phyloP scores from a whole-genome alignment of 2,329 filamentous ascomycete genomes.

The Emydomyces testavorans region DNA sequence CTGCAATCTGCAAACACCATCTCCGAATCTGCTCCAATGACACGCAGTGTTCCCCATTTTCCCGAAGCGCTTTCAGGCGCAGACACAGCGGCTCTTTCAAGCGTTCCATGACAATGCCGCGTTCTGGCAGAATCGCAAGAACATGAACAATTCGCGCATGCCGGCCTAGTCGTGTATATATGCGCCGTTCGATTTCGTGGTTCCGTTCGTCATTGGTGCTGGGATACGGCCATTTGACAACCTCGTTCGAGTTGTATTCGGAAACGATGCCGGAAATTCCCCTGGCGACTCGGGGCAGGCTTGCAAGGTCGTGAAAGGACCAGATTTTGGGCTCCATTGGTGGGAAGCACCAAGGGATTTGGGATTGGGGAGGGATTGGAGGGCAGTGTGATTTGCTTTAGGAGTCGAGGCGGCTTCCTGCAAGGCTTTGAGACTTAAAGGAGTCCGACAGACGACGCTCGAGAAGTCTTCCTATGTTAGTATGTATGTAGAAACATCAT shows the following conservation, averaged over 20 bases:
- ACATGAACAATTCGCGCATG: constrained; percentile 1
- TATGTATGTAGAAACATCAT: too few species aligned
- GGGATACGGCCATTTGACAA: background rate
- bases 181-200: background rate
- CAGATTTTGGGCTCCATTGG: background rate
- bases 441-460: too few species aligned
- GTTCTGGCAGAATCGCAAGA: background rate
- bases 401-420: too few species aligned
- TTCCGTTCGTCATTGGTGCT: background rate
- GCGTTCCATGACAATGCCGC: constrained; percentile 6
- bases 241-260: background rate
- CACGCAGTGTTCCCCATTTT: background rate
- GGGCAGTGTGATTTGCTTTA: too few species aligned
- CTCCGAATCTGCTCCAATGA: background rate
- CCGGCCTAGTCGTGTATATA: background rate
- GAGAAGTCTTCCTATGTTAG: too few species aligned
- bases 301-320: background rate
- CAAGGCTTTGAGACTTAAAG: too few species aligned
- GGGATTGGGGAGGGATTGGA: too few species aligned
- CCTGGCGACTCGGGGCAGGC: background rate
- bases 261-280: background rate
- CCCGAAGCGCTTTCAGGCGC: background rate
- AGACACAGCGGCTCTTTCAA: constrained; percentile 1
- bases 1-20: constrained; percentile 16
- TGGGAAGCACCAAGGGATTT: too few species aligned